A percentile compares a stretch with the other conserved stretches of the same genome.
Evolutionary conservation across 2,329 filamentous ascomycete species (phyloP).

Genomic region (Aspergillus sp.): DNA sequence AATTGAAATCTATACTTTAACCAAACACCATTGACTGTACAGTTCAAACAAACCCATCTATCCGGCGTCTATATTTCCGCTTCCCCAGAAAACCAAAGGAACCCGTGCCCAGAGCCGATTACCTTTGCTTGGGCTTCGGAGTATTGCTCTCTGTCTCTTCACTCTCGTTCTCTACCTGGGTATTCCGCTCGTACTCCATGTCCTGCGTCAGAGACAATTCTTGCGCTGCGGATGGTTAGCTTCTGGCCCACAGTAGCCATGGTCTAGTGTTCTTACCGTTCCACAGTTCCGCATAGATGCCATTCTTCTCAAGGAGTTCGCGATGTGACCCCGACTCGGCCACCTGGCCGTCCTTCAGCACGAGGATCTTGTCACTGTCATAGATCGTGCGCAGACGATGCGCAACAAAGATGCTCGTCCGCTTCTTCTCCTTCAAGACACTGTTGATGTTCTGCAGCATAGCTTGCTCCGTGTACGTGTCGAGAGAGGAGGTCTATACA

Average conservation of each 20-base stretch:
- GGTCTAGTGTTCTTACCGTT: constrained; percentile 54
- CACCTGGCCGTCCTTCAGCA: constrained; percentile 74
- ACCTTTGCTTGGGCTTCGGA: constrained; percentile 4
- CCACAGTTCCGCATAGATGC: constrained; percentile 83
- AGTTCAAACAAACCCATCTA: background rate
- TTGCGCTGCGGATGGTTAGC: constrained; percentile 41
- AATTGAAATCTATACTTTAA: too few relatives aligned
- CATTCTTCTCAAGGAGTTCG: constrained; percentile 62
- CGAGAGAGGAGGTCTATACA: constrained; percentile 65
- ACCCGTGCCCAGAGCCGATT: too few relatives aligned
- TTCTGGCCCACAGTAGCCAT: constrained; percentile 1
- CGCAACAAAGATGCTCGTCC: constrained; percentile 91
- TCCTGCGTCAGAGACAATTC: constrained; percentile 45
- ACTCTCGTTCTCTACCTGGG: constrained; percentile 26
- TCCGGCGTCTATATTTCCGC: background rate
- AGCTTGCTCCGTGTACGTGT: constrained; percentile 87
- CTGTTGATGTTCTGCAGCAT: constrained; percentile 87
- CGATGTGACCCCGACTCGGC: constrained; percentile 82
- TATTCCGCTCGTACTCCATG: constrained; percentile 32
- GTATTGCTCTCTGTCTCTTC: constrained; percentile 10
- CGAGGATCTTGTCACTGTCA: constrained; percentile 87
- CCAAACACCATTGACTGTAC: background rate
- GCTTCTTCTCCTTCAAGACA: constrained; percentile 75
- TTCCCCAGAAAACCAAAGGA: background rate
- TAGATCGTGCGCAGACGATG: constrained; percentile 88